phyloP scores from a whole-genome alignment of 805 yeast genomes.

The Kodamaea sagamina region DNA sequence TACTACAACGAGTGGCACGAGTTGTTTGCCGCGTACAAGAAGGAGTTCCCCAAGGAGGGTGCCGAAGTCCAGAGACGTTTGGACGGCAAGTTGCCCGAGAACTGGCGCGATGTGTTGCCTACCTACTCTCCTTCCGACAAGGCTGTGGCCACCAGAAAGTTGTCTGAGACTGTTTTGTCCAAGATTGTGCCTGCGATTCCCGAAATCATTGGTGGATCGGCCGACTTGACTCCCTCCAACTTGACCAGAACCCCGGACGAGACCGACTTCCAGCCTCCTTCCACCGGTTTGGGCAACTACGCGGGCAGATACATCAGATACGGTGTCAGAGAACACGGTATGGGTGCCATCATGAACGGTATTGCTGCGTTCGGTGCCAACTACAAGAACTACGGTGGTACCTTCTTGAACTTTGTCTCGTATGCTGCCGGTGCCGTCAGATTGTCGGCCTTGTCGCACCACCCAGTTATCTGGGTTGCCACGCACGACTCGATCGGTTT shows the following conservation, averaged over 20 bases:
- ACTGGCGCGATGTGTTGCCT: conserved; percentile 81
- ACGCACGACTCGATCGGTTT: conserved; percentile 89
- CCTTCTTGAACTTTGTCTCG: conserved; percentile 89
- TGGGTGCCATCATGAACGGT: conserved; percentile 99
- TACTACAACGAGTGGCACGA: conserved; percentile 76
- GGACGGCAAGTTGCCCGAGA: conserved; percentile 72
- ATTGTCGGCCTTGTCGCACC: conserved; percentile 80
- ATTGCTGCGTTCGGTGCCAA: conserved; percentile 87
- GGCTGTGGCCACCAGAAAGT: conserved; percentile 91
- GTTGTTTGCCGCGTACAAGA: conserved; percentile 58
- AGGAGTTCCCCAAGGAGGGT: conserved; percentile 75
- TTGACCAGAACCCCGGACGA: conserved; percentile 85
- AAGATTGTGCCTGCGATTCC: conserved; percentile 67
- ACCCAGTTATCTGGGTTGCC: conserved; percentile 84
- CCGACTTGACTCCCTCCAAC: conserved; percentile 96
- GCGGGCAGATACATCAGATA: conserved; percentile 92
- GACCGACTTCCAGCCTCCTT: conserved; percentile 89
- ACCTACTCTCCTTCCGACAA: conserved; percentile 72
- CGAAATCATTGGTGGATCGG: conserved; percentile 96
- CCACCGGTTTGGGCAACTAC: conserved; percentile 79
- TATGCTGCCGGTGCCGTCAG: conserved; percentile 88
- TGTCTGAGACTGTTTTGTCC: conserved; percentile 78
- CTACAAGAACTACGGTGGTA: conserved; percentile 91
- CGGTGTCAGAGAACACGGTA: conserved; percentile 99
- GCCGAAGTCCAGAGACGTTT: conserved; percentile 81